Evolutionary conservation across 202 grass and related monocot genomes (phyloP).

Genomic region (Carex sylvatica): DNA sequence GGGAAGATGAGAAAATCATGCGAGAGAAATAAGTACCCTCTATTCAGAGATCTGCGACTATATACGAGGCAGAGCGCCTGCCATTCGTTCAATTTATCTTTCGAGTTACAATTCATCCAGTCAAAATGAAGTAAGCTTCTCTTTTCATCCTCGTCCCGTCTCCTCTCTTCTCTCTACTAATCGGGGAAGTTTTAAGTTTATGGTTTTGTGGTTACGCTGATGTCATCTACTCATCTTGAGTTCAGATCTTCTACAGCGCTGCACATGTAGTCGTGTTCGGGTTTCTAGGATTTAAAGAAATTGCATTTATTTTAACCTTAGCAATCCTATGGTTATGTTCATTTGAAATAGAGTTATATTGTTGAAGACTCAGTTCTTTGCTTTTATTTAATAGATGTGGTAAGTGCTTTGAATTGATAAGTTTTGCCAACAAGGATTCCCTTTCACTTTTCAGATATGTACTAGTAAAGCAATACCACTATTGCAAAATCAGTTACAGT

Average conservation of each 20-base stretch:
- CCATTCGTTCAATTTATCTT: not conserved
- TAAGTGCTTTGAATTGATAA: not conserved
- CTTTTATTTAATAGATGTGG: not conserved
- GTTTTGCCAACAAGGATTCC: not conserved
- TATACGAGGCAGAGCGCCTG: not conserved
- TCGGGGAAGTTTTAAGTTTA: not conserved
- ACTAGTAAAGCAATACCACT: not conserved
- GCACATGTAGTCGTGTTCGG: not conserved
- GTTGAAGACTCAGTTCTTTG: not conserved
- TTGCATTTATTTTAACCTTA: not conserved
- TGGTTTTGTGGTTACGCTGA: not conserved
- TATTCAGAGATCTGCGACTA: not conserved
- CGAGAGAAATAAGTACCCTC: not conserved
- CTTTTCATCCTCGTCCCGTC: not conserved
- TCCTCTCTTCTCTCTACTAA: not conserved
- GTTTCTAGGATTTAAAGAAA: not conserved
- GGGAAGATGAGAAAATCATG: not conserved
- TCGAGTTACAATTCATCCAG: not conserved
- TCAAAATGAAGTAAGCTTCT: constrained; percentile 18
- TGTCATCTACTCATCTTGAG: not conserved
- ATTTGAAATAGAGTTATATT: not conserved
- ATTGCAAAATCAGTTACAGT: not conserved
- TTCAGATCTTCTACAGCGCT: not conserved
- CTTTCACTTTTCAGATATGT: not conserved
- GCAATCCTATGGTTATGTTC: not conserved